Conservation (phyloP, 768 basidiomycete genomes). For the Pholiota microspora region DNA sequence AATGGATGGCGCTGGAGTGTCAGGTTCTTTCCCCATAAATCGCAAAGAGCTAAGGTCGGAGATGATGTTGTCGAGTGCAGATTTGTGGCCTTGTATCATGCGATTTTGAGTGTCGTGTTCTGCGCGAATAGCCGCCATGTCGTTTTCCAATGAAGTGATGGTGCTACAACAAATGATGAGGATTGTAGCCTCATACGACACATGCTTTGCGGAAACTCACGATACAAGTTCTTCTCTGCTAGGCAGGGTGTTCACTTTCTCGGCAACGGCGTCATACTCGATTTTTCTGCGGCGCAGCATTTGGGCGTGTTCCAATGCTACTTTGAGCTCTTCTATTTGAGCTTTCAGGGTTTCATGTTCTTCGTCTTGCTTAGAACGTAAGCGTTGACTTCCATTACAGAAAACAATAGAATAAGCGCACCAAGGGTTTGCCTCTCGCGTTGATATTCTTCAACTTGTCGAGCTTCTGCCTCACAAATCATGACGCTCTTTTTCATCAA, state of each 20-base stretch:
- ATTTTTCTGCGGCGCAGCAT: constrained; percentile 74
- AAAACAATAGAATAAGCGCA: constrained; percentile 30
- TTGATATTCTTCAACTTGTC: constrained; percentile 85
- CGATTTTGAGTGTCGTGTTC: constrained; percentile 76
- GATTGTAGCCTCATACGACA: no score
- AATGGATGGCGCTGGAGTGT: constrained; percentile 37
- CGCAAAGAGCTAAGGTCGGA: constrained; percentile 59
- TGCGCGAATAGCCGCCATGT: constrained; percentile 69
- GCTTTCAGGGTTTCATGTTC: constrained; percentile 65
- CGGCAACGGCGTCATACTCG: constrained; percentile 82
- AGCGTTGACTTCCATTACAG: background rate
- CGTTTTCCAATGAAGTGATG: constrained; percentile 69
- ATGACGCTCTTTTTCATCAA: constrained; percentile 74
- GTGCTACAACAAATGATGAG: constrained; percentile 40
- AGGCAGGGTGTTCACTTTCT: constrained; percentile 78
- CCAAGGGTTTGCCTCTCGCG: constrained; percentile 71
- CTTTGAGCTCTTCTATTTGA: constrained; percentile 80
- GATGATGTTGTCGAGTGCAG: constrained; percentile 65
- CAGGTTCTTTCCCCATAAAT: constrained; percentile 68
- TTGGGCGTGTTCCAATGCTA: constrained; percentile 75
- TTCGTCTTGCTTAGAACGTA: constrained; percentile 44
- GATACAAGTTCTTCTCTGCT: constrained; percentile 73
- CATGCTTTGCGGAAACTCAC: no score
- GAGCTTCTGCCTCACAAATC: constrained; percentile 82
- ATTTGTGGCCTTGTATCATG: constrained; percentile 65